These are phyloP conservation scores for Rhizopus stolonifer DNA, from an alignment of 371 early-diverging fungal species.

Conservation along the genomic window DNA sequence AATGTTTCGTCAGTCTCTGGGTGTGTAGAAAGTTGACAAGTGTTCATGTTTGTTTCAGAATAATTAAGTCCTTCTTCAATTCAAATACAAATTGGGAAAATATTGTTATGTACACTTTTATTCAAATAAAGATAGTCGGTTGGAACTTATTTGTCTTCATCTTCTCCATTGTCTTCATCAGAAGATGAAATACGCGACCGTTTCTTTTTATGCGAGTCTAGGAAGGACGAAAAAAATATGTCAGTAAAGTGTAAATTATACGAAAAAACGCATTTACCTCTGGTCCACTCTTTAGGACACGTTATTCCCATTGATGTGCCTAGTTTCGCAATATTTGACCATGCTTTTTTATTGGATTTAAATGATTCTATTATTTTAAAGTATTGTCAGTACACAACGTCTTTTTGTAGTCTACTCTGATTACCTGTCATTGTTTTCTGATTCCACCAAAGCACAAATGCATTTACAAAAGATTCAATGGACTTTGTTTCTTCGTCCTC, in stretches of 20 bases:
- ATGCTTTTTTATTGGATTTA: conserved; percentile 13
- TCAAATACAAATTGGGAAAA: too few relatives aligned
- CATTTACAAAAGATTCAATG: background rate
- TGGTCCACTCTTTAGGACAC: conserved; percentile 31
- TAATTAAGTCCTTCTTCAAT: too few relatives aligned
- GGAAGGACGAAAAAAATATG: background rate
- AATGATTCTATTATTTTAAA: conserved; percentile 13
- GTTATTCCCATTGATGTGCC: background rate
- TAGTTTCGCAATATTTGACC: conserved; percentile 8
- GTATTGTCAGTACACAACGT: background rate
- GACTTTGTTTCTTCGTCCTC: conserved; percentile 1
- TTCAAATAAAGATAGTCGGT: too few relatives aligned
- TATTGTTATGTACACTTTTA: background rate
- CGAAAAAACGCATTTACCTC: conserved; percentile 9
- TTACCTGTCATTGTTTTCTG: conserved; percentile 11
- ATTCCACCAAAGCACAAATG: conserved; percentile 17
- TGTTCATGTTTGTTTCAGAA: too few relatives aligned
- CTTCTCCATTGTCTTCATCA: too few relatives aligned
- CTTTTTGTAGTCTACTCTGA: background rate
- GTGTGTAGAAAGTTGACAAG: too few relatives aligned
- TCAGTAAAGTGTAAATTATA: background rate
- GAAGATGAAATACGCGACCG: conserved; percentile 2
- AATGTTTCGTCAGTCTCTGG: too few relatives aligned
- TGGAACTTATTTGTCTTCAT: too few relatives aligned
- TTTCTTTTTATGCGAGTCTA: conserved; percentile 11